These are phyloP conservation scores for Selaginella tamariscina DNA, from an alignment of 75 land plant species.

Conservation along the genomic window DNA sequence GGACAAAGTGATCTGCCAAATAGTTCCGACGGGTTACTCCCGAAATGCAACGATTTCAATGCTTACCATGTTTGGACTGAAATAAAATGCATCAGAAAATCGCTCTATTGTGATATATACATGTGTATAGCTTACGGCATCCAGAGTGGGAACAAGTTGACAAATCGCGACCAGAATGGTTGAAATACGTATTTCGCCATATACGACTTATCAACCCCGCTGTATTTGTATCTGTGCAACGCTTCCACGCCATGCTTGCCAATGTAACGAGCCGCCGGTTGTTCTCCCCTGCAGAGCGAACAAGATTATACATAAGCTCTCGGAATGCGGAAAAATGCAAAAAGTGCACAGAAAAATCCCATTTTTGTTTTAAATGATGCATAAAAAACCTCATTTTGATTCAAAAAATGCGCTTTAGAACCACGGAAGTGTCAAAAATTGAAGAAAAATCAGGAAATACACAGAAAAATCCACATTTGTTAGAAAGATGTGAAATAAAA, in stretches of 20 bases:
- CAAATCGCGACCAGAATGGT: constrained; percentile 83
- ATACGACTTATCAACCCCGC: constrained; percentile 80
- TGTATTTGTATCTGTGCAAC: constrained; percentile 76
- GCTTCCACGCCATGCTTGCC: constrained; percentile 80
- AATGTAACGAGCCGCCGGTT: constrained; percentile 32
- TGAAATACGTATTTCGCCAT: constrained; percentile 89
- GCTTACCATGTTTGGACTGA: constrained; percentile 62
- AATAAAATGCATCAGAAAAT: background rate
- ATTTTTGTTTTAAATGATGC: too few species aligned
- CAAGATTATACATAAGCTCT: too few species aligned
- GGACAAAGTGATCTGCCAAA: constrained; percentile 45
- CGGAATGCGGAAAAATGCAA: too few species aligned
- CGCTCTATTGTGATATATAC: background rate
- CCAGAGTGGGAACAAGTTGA: constrained; percentile 86
- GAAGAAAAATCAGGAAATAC: too few species aligned
- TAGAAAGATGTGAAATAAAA: background rate
- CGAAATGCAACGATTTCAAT: background rate
- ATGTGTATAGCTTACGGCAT: constrained; percentile 71
- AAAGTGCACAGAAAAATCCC: too few species aligned
- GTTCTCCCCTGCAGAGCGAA: background rate
- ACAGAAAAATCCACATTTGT: background rate
- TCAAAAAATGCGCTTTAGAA: too few species aligned
- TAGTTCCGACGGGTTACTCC: background rate
- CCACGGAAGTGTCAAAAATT: too few species aligned
- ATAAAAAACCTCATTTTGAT: too few species aligned